These are phyloP conservation scores for Talaromyces ruber DNA, from an alignment of 495 filamentous ascomycete species.

Conservation along the genomic window DNA sequence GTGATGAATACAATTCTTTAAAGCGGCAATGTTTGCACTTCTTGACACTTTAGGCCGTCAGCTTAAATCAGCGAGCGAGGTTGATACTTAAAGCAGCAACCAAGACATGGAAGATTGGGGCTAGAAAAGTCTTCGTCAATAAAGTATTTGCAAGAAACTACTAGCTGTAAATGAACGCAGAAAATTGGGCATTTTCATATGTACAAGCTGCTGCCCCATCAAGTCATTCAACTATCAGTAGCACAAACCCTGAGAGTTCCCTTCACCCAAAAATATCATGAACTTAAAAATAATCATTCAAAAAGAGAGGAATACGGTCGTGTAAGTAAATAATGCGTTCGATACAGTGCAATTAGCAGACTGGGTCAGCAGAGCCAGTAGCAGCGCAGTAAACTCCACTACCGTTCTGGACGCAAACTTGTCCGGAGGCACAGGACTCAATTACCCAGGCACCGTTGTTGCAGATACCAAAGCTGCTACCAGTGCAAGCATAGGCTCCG, in stretches of 20 bases:
- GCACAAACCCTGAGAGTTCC: not conserved
- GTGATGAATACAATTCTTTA: no score
- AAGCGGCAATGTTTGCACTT: no score
- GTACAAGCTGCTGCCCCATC: not conserved
- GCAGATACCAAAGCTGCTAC: conserved; percentile 4
- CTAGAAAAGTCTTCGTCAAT: no score
- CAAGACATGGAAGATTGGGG: no score
- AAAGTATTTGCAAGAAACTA: no score
- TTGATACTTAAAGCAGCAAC: no score
- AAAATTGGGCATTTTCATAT: not conserved
- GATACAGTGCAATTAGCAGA: not conserved
- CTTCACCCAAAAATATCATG: not conserved
- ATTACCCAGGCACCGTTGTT: conserved; percentile 1
- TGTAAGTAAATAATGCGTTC: not conserved
- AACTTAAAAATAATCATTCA: not conserved
- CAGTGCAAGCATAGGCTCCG: not conserved
- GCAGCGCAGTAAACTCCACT: not conserved
- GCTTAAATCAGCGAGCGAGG: no score
- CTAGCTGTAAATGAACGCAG: no score
- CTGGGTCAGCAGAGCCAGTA: not conserved
- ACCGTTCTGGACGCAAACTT: conserved; percentile 1
- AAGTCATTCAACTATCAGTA: not conserved
- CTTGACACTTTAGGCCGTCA: no score
- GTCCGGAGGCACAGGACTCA: not conserved
- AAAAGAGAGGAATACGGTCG: not conserved